Base-by-base conservation (phyloP, 768 basidiomycete genomes). In the Pisolithus microcarpus region DNA sequence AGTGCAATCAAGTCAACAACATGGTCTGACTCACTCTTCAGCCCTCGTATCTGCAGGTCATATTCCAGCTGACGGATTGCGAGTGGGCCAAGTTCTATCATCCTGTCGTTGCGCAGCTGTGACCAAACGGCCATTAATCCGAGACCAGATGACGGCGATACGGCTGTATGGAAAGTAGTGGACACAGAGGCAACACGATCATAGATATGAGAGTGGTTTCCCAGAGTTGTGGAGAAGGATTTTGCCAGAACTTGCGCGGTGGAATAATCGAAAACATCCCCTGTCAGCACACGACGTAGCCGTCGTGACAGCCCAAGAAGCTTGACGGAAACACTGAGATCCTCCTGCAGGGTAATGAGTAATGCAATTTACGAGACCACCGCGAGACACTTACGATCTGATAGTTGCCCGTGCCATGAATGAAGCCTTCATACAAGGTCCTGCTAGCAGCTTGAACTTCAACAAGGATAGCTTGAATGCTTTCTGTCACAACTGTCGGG, bases 61-160 rank as follows among this genome's bases (percentile, higher is more conserved):
- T 55, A 38, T 18, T 52, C 57, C 23, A 67, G 42, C 18, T 38
- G 23, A 23, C n/a, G 55, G 19, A 69, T 42, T 8, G 63, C 64
- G 19, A 19, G 7, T 9, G 51, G 64, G 6, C 50, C 57, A 9
- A 57, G 46, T 28, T 56, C 59, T 42, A 43, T 51, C 37, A 40
- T 45, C 52, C 48, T 51, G 18, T 58, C 57, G 11, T 38, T 37
- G 10, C 60, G 74, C 49, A 83, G 65, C 6, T 62, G 64, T 11
- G 74, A 70, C 91, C 91, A 95, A 34, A 95, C 78, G 19, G 82
- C 73, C 18, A 77, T 68, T 63, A 93, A 70, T 21, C 85, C 87
- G 23, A 80, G 72, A 4, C 94, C 93, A n/a, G 80, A 76, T 7
- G 81, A 79, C 15, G 82, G 75, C 3, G 77, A 78, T 15, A 87